Conservation (phyloP, 2,329 filamentous ascomycete genomes). For the Aphanocladium album region DNA sequence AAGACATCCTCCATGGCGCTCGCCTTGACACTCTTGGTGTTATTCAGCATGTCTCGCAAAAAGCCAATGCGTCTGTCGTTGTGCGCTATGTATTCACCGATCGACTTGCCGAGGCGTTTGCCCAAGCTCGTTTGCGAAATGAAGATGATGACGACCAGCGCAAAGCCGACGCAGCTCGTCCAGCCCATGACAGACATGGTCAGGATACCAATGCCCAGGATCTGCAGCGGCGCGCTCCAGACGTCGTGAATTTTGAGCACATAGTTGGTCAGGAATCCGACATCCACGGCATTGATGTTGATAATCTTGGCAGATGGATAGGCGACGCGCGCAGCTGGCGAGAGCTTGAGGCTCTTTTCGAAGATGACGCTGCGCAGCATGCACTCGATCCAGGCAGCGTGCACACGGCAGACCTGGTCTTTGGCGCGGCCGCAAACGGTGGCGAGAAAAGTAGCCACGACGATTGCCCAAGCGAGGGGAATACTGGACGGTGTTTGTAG, state of each 20-base stretch:
- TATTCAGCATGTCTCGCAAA: slow-evolving; percentile 6
- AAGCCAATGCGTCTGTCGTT: slow-evolving; percentile 2
- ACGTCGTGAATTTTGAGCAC: slow-evolving; percentile 11
- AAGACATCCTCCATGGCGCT: slow-evolving; percentile 7
- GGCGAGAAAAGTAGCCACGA: not conserved
- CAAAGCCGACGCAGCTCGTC: slow-evolving; percentile 7
- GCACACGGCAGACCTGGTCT: slow-evolving; percentile 11
- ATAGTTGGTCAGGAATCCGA: slow-evolving; percentile 10
- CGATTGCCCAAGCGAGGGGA: not conserved
- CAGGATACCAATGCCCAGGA: not conserved
- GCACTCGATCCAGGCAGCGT: slow-evolving; percentile 10
- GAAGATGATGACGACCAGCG: not conserved
- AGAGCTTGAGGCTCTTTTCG: slow-evolving; percentile 5
- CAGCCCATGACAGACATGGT: slow-evolving; percentile 1
- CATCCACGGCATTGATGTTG: slow-evolving; percentile 10
- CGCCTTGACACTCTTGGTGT: slow-evolving; percentile 10
- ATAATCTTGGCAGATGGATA: slow-evolving; percentile 10
- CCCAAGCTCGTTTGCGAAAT: slow-evolving; percentile 1
- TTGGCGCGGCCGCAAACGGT: slow-evolving; percentile 8
- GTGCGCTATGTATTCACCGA: slow-evolving; percentile 2
- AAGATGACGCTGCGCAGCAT: slow-evolving; percentile 12
- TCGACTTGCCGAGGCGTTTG: not conserved
- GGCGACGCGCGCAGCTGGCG: not conserved
- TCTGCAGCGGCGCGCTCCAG: slow-evolving; percentile 11
- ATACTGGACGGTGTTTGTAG: not conserved